Percentiles rank a stretch among this genome's conserved stretches.
These are phyloP conservation scores for Dothideomycetes sp. DNA, from an alignment of 2,329 filamentous ascomycete species.

Conservation along the genomic window DNA sequence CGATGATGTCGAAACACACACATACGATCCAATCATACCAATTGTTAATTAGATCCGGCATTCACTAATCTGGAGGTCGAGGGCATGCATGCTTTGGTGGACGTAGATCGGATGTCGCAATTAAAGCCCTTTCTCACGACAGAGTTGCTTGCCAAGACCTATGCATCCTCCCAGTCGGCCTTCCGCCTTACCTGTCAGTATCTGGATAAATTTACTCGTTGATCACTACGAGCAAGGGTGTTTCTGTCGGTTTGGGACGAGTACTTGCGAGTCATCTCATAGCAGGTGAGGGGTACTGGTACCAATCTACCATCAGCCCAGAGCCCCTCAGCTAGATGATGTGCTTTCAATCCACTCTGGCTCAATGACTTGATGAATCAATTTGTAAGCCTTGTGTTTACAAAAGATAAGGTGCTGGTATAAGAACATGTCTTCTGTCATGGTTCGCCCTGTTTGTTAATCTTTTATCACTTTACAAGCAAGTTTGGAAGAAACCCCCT, in stretches of 20 bases:
- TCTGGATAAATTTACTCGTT: not conserved
- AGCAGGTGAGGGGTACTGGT: constrained; percentile 9
- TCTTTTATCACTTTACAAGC: not conserved
- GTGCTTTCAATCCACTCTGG: constrained; percentile 1
- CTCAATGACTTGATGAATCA: not conserved
- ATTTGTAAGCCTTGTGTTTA: constrained; percentile 1
- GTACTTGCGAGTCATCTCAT: not conserved
- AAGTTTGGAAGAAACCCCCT: too few species aligned
- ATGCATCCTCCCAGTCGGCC: constrained; percentile 7
- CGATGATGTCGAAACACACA: not conserved
- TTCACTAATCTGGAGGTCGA: not conserved
- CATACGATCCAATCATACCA: not conserved
- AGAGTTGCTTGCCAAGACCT: constrained; percentile 7
- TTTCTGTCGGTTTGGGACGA: not conserved
- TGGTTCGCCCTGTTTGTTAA: not conserved
- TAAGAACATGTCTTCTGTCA: not conserved
- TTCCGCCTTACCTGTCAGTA: too few species aligned
- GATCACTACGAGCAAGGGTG: not conserved
- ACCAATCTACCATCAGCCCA: not conserved
- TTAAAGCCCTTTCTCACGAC: constrained; percentile 8
- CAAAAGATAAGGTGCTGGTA: not conserved
- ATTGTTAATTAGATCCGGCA: not conserved
- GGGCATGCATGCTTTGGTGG: not conserved
- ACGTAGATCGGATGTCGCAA: constrained; percentile 11
- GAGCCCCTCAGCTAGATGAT: constrained; percentile 4